Percentiles rank a stretch among this genome's conserved stretches.
phyloP scores from a whole-genome alignment of 163 green algal genomes.

The Chloroidium sp. region DNA sequence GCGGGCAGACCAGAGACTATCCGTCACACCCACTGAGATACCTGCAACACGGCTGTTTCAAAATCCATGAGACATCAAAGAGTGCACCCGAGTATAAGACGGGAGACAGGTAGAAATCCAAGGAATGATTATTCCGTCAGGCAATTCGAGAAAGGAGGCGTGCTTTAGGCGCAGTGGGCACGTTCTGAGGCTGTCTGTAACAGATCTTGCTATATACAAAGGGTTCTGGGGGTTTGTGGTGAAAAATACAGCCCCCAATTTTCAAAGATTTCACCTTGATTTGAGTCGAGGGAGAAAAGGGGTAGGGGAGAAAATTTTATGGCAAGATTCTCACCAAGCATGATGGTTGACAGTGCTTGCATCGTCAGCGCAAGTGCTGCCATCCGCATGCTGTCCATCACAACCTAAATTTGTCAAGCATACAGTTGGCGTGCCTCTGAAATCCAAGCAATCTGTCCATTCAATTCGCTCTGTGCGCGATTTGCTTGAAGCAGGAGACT shows the following conservation, averaged over 20 bases:
- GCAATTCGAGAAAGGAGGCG: too few relatives aligned
- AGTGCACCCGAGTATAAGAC: neutral
- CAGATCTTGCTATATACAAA: neutral
- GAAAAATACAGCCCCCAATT: neutral
- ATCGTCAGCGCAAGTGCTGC: conserved; percentile 14
- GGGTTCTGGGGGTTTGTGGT: neutral
- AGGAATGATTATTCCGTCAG: too few relatives aligned
- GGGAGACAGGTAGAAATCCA: too few relatives aligned
- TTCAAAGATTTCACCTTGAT: neutral
- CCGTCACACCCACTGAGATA: neutral
- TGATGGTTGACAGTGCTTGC: conserved; percentile 9
- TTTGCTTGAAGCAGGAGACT: too few relatives aligned
- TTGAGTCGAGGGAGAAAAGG: neutral
- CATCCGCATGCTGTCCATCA: conserved; percentile 31
- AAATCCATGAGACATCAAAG: neutral
- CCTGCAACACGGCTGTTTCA: conserved; percentile 9
- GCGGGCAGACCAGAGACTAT: neutral
- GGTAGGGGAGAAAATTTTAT: neutral
- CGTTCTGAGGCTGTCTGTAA: neutral
- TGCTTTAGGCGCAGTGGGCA: too few relatives aligned
- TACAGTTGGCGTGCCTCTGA: too few relatives aligned
- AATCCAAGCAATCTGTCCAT: too few relatives aligned
- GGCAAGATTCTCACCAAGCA: conserved; percentile 12
- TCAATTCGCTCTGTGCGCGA: too few relatives aligned
- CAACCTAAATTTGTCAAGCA: neutral